Conservation (phyloP, 108 stramenopile species). For the Cyclostephanos tholiformis region DNA sequence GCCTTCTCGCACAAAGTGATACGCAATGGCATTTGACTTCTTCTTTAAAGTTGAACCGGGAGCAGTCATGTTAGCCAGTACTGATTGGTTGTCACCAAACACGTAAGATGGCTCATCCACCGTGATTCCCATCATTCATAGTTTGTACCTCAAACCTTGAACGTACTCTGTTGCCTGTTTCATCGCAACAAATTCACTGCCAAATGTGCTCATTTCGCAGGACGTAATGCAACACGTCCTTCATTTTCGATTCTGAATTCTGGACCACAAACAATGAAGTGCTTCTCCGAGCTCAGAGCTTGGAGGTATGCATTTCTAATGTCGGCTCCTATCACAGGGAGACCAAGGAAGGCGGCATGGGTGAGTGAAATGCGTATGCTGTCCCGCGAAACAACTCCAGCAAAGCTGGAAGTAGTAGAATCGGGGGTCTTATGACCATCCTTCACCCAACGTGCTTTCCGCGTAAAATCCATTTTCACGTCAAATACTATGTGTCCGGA, state of each 20-base stretch:
- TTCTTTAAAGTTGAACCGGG: constrained; percentile 59
- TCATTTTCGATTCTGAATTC: no score
- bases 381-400: constrained; percentile 59
- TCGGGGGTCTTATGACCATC: constrained; percentile 37
- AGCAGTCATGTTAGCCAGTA: constrained; percentile 28
- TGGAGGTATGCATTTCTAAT: constrained; percentile 40
- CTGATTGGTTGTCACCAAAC: constrained; percentile 37
- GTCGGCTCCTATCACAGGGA: no score
- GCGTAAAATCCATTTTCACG: no score
- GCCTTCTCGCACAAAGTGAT: constrained; percentile 49
- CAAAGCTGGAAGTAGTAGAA: constrained; percentile 24
- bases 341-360: constrained; percentile 10
- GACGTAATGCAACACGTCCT: no score
- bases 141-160: constrained; percentile 59
- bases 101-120: constrained; percentile 13
- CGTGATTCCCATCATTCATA: constrained; percentile 60
- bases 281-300: no score
- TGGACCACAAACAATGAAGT: no score
- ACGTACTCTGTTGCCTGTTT: constrained; percentile 47
- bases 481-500: no score
- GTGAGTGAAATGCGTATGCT: constrained; percentile 55
- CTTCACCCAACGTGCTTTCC: no score
- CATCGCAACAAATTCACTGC: constrained; percentile 59
- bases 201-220: constrained; percentile 40
- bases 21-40: constrained; percentile 48